phyloP scores from a whole-genome alignment of 805 yeast genomes.

The Blastobotrys peoriensis region DNA sequence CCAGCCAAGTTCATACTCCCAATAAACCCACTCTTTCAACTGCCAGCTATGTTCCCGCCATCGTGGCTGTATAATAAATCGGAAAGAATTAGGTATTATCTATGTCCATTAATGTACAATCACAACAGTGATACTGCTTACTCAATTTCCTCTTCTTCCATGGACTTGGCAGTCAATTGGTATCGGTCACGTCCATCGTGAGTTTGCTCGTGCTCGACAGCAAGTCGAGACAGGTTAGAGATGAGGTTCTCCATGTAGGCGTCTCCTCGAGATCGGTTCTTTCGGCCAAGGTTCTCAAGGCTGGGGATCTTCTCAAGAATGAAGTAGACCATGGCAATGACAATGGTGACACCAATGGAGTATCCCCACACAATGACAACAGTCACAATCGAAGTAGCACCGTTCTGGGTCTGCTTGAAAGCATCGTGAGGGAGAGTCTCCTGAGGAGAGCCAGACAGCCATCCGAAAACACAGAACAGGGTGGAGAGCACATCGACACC shows the following conservation, averaged over 20 bases:
- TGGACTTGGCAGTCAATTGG: slow-evolving; percentile 29
- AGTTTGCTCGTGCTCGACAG: slow-evolving; percentile 34
- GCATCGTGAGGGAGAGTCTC: slow-evolving; percentile 28
- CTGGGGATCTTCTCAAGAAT: slow-evolving; percentile 40
- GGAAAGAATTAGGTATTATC: slow-evolving; percentile 2
- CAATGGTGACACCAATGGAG: slow-evolving; percentile 95
- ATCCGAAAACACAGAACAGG: slow-evolving; percentile 86
- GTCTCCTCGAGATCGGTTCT: slow-evolving; percentile 27
- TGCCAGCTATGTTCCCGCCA: no score
- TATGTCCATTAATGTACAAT: slow-evolving; percentile 3
- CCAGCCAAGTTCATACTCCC: no score
- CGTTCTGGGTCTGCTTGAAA: slow-evolving; percentile 57
- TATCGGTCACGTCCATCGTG: slow-evolving; percentile 27
- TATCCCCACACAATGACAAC: slow-evolving; percentile 89
- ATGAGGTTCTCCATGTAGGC: slow-evolving; percentile 33
- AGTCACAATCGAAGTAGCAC: slow-evolving; percentile 93
- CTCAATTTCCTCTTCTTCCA: slow-evolving; percentile 32
- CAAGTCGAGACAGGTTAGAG: slow-evolving; percentile 33
- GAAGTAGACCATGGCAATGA: slow-evolving; percentile 93
- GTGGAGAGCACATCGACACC: slow-evolving; percentile 88
- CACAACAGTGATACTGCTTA: slow-evolving; percentile 11
- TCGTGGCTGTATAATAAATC: background rate
- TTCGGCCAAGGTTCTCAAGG: slow-evolving; percentile 31
- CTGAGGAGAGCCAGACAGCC: slow-evolving; percentile 51
- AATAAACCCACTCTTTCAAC: no score